Conservation (phyloP, 352 stramenopile genomes). For the Globisporangium rhizosaccharum region DNA sequence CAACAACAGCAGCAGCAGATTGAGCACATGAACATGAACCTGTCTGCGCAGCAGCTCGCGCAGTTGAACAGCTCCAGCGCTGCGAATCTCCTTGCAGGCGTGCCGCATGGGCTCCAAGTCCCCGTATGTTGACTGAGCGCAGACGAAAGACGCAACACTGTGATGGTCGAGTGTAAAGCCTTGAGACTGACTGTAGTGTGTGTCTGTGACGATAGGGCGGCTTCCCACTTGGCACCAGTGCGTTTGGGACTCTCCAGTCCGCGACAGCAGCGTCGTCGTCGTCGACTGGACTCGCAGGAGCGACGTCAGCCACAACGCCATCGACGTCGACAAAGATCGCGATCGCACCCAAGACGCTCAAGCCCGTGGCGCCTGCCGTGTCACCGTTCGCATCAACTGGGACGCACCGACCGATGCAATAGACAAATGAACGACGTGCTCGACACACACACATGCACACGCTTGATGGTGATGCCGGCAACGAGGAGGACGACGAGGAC, state of each 20-base stretch:
- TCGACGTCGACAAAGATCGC: not conserved
- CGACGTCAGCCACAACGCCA: conserved; percentile 3
- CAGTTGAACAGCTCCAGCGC: conserved; percentile 13
- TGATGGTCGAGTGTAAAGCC: too few species aligned
- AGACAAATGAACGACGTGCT: not conserved
- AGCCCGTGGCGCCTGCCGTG: conserved; percentile 4
- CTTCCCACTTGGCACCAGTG: not conserved
- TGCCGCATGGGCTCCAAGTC: not conserved
- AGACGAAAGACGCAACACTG: too few species aligned
- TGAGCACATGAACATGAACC: not conserved
- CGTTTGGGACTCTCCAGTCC: not conserved
- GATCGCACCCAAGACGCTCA: conserved; percentile 17
- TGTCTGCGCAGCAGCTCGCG: conserved; percentile 14
- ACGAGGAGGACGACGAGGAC: too few species aligned
- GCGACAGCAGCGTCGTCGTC: conserved; percentile 1
- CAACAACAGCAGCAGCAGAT: not conserved
- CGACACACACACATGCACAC: not conserved
- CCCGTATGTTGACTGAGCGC: too few species aligned
- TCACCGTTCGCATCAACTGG: conserved; percentile 2
- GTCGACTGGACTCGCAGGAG: not conserved
- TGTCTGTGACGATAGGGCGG: not conserved
- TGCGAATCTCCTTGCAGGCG: not conserved
- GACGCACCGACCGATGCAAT: conserved; percentile 4
- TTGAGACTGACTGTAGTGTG: too few species aligned
- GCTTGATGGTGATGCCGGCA: too few species aligned